A percentile compares a stretch with the other conserved stretches of the same genome.
These are phyloP conservation scores for Diplodia mutila DNA, from an alignment of 2,329 filamentous ascomycete genomes.

Conservation along the genomic window DNA sequence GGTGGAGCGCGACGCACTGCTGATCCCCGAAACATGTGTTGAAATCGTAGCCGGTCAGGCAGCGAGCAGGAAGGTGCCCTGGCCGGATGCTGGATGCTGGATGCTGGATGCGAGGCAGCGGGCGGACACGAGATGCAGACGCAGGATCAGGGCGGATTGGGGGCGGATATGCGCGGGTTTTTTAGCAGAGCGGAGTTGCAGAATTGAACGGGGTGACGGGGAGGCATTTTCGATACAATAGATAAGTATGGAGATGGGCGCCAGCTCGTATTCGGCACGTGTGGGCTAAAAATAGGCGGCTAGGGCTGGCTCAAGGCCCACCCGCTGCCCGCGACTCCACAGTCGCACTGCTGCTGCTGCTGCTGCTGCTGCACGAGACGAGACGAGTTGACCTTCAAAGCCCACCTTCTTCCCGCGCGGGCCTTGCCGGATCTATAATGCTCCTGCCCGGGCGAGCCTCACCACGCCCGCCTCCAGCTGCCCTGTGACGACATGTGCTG, in stretches of 20 bases:
- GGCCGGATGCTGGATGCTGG: too few species aligned
- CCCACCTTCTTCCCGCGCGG: background rate
- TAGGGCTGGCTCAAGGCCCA: conserved; percentile 1
- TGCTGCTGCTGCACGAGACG: too few species aligned
- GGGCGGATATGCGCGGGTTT: background rate
- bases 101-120: background rate
- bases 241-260: background rate
- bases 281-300: background rate
- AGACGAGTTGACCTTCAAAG: too few species aligned
- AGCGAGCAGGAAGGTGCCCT: too few species aligned
- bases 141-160: background rate
- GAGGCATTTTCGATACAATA: background rate
- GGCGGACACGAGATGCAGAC: background rate
- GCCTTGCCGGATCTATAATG: conserved; percentile 17
- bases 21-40: too few species aligned
- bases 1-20: background rate
- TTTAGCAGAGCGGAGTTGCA: background rate
- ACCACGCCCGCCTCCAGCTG: background rate
- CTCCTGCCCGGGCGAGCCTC: conserved; percentile 2
- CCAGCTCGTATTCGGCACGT: conserved; percentile 19
- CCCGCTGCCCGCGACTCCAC: conserved; percentile 18
- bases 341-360: conserved; percentile 17
- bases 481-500: conserved; percentile 12
- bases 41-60: background rate
- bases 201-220: background rate